Evolutionary conservation across 2,329 filamentous ascomycete species (phyloP).

Genomic region (Escovopsis sp.): DNA sequence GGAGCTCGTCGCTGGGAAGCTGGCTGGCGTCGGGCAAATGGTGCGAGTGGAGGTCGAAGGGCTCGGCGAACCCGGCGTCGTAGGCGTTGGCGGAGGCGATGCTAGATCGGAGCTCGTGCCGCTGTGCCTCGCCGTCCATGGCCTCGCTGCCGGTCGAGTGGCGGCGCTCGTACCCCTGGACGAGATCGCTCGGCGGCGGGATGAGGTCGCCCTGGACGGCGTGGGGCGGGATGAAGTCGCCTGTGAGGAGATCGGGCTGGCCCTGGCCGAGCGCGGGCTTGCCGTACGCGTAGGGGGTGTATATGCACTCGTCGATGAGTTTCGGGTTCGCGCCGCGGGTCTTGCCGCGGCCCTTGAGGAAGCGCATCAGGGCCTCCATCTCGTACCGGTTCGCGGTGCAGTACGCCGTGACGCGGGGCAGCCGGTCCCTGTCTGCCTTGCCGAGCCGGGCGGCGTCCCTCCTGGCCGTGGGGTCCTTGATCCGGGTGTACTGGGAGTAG

Average conservation of each 20-base stretch:
- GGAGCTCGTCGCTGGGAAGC: conserved; percentile 16
- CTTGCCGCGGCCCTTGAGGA: conserved; percentile 71
- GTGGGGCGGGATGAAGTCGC: too few relatives aligned
- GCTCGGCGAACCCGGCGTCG: conserved; percentile 17
- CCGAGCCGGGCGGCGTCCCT: conserved; percentile 84
- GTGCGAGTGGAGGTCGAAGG: conserved; percentile 11
- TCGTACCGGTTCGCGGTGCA: conserved; percentile 88
- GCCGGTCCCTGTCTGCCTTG: conserved; percentile 74
- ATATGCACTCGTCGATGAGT: conserved; percentile 93
- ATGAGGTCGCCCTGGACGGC: not conserved
- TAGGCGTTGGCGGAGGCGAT: conserved; percentile 23
- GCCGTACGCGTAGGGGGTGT: conserved; percentile 78
- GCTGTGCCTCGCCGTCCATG: conserved; percentile 22
- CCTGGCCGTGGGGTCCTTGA: conserved; percentile 88
- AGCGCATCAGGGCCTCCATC: conserved; percentile 77
- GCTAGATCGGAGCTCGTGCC: conserved; percentile 48
- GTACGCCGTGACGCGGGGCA: conserved; percentile 90
- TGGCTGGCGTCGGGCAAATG: conserved; percentile 10
- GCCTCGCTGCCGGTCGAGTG: conserved; percentile 59
- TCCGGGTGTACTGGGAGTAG: conserved; percentile 93
- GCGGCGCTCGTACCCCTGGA: conserved; percentile 44
- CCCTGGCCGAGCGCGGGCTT: conserved; percentile 17
- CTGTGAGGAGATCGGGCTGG: conserved; percentile 22
- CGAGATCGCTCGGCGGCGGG: conserved; percentile 17
- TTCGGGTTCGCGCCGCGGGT: conserved; percentile 72